Conservation (phyloP, 2,329 filamentous ascomycete species). For the Didymella sp. region DNA sequence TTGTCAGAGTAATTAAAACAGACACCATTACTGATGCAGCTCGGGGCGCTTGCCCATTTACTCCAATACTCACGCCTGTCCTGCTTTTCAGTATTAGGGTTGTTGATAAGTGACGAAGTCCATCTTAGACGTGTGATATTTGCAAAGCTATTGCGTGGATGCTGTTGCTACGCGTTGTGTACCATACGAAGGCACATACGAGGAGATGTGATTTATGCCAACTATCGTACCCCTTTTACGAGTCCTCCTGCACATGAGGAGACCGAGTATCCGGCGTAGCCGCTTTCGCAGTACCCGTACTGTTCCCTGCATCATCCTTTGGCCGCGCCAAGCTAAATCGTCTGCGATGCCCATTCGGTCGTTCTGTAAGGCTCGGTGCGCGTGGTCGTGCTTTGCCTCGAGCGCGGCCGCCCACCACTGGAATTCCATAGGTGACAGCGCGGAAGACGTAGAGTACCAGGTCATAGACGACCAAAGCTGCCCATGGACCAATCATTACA, state of each 20-base stretch:
- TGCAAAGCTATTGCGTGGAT: too few species aligned
- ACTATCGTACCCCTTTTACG: too few species aligned
- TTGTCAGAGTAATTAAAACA: too few species aligned
- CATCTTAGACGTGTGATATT: too few species aligned
- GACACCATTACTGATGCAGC: too few species aligned
- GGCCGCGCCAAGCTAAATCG: constrained; percentile 53
- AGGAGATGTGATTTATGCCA: too few species aligned
- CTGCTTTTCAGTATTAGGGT: too few species aligned
- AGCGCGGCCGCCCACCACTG: constrained; percentile 66
- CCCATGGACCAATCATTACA: constrained; percentile 67
- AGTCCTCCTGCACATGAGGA: constrained; percentile 35
- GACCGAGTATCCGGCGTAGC: constrained; percentile 38
- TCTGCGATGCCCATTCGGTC: constrained; percentile 59
- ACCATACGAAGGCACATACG: too few species aligned
- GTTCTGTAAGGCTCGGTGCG: constrained; percentile 66
- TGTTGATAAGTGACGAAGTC: too few species aligned
- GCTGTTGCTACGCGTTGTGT: too few species aligned
- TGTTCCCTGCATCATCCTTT: constrained; percentile 28
- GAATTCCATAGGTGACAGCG: constrained; percentile 64
- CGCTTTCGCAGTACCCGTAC: constrained; percentile 27
- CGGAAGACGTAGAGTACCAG: constrained; percentile 67
- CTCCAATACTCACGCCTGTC: too few species aligned
- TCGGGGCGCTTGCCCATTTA: too few species aligned
- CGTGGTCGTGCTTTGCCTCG: constrained; percentile 65
- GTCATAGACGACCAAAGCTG: constrained; percentile 68